Evolutionary conservation across 2,329 filamentous ascomycete genomes (phyloP), one percentile per base, ranked within the genome.

Genomic region (Bipolaris zeicola): DNA sequence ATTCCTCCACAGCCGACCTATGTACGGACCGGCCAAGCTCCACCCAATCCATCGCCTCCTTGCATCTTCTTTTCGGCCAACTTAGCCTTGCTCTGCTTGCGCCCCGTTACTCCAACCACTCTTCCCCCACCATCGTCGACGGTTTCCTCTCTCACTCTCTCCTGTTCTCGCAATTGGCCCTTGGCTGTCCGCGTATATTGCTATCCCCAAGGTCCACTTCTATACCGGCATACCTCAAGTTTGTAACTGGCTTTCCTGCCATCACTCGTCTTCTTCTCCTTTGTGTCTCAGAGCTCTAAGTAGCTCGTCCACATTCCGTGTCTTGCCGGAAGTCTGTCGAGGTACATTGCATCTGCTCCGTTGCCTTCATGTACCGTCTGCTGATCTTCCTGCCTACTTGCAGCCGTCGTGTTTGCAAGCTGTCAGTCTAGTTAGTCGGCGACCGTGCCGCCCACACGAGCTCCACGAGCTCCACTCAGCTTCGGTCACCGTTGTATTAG

Each of bases 381-480:
- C 69, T 73, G 66, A 73, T 68, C 55, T 67, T 59, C 44, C 48
- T 61, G 57, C 53, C 50, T 55, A 42, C 36, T 55, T 36, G 41
- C 60, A 70, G 68, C 38, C 53, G 57, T 62, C 51, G 63, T 66
- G 62, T 65, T 56, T 58, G 14, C 26, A 51, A 45, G 45, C 24
- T 38, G 66, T 57, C 68, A 28, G 7, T 70, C 70, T 71, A 63
- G 69, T 50, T 36, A 46, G 42, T 58, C 61, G 50, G 51, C 52
- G 54, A 68, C 60, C 58, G 65, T 57, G 42, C 52, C 54, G 43
- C 33, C 53, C 42, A 58, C 47, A 37, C 58, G 47, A 64, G 62
- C 60, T 65, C 58, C 41, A 41, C 52, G 28, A 59, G 50, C 55
- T 54, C 60, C 42, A 51, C 46, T 46, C 54, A 45, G 39, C 49